Evolutionary conservation across 306 rosid genomes (phyloP), one percentile per base, ranked within the genome.

Genomic region (Cucurbita pepo): DNA sequence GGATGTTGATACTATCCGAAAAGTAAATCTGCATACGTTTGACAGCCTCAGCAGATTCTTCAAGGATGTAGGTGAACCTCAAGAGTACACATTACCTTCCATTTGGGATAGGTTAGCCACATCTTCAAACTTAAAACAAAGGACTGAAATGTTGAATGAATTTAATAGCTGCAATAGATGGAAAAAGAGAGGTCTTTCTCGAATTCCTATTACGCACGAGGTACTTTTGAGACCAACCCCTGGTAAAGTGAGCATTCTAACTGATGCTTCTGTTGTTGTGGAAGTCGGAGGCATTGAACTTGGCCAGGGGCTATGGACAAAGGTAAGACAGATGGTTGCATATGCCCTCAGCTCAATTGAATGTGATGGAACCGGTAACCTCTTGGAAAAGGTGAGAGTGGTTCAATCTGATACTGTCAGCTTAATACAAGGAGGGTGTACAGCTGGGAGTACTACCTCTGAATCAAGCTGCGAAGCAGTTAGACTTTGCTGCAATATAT

Each of bases 251-350:
- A 87, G 92, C 83, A 86, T 93, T 74, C 80, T 93, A 40, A 54
- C 72, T 1, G 98, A 90, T 47, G 97, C 92, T 13, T 88, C 97
- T 41, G 69, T 93, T 45, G 86, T 77, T 76, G 96, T 85, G 80
- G 98, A 93, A 84, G 96, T 93, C 58, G 98, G 97, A 72, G 98
- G 97, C 14, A 87, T 87, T 25, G 97, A 93, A 79, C 44, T 93
- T 25, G 98, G 98, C 50, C 98, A 93, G 80, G 98, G 98, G 86
- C 90, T 94, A 6, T 94, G 98, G 98, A 93, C 97, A 56, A 93
- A 93, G 89, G 98, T 85, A n/a, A 90, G 86, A 78, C 97, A 93
- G 82, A 86, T 83, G 94, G 83, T 88, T 62, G 97, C 97, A 61
- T 93, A 77, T 82, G 83, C 84, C 67, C 97, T 93, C 22, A 64